Base-by-base conservation (phyloP, 2,329 filamentous ascomycete genomes). In the Verticillium tricorpus region DNA sequence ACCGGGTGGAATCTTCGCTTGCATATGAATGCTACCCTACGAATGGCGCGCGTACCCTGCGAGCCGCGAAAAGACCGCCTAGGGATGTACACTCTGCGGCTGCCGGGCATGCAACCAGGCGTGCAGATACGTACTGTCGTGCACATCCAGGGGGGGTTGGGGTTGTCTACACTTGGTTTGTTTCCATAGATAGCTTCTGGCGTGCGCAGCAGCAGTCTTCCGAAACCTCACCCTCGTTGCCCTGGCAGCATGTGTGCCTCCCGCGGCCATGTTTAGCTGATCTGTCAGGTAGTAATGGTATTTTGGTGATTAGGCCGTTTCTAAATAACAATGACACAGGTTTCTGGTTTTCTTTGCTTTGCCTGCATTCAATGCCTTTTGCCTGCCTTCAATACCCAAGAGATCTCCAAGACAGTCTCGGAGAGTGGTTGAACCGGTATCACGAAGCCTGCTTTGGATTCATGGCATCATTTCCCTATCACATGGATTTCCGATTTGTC, bases 1-100 rank as follows among this genome's bases (percentile, higher is more conserved):
- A 35, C 34, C 34, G 11, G 63, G 59, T 62, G 56, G 60, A 56
- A 35, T 56, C 50, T 62, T 62, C 57, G 31, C 57, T 60, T 64
- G 62, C 63, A 65, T 56, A 25, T 32, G 28, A 14, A n/a, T 7
- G 31, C 34, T 40, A n/a, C 37, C 9, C 9, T 35, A 35, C 14
- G 34, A 14, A 35, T 12, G 34, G 34, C 14, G 34, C 14, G 34
- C 34, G 14, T 35, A 35, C 8, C 34, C 14, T 35, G 34, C 34
- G 34, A 9, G 34, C 34, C 34, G 34, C 34, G 34, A 35, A 35
- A 9, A 35, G 34, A 35, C 34, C 34, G 34, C 3, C 9, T 14
- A 12, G 9, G 34, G 34, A 35, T 35, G 34, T 14, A 11, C 34
- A 9, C 3, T 35, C 34, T 35, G 34, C 34, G 34, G 34, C 34